Percentiles rank a stretch among this genome's conserved stretches.
Evolutionary conservation across 148 eudicot species (phyloP).

Genomic region (Nepenthes gracilis): DNA sequence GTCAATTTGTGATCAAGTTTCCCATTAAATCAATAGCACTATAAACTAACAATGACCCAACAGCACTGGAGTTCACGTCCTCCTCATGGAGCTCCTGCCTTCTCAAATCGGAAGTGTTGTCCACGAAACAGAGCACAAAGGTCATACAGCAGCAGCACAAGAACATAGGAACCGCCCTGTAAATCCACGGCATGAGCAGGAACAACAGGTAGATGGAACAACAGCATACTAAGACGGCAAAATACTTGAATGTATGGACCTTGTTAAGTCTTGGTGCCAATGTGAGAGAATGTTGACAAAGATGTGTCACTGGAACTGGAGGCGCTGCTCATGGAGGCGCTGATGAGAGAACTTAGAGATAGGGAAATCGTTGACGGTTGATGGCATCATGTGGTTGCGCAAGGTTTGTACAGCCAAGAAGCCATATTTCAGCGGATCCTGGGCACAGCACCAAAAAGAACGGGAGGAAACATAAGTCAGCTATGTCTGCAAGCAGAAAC

Average conservation of each 20-base stretch:
- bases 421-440: slow-evolving; percentile 72
- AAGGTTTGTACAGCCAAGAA: slow-evolving; percentile 39
- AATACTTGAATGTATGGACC: slow-evolving; percentile 10
- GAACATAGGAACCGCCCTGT: slow-evolving; percentile 12
- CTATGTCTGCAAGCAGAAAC: neutral
- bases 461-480: neutral
- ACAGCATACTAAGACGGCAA: slow-evolving; percentile 11
- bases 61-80: neutral
- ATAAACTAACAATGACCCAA: neutral
- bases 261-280: neutral
- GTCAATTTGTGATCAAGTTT: no score
- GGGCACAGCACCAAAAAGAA: neutral
- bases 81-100: neutral
- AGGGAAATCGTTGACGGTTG: slow-evolving; percentile 14
- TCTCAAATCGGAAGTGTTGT: neutral
- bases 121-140: slow-evolving; percentile 13
- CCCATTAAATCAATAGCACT: neutral
- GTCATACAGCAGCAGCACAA: slow-evolving; percentile 5
- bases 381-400: slow-evolving; percentile 32
- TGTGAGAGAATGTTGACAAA: neutral
- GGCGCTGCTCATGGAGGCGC: slow-evolving; percentile 9
- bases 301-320: neutral
- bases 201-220: slow-evolving; percentile 13
- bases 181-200: slow-evolving; percentile 14
- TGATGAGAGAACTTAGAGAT: slow-evolving; percentile 13